Evolutionary conservation across 306 rosid species (phyloP).

Genomic region (Acmispon strigosus): DNA sequence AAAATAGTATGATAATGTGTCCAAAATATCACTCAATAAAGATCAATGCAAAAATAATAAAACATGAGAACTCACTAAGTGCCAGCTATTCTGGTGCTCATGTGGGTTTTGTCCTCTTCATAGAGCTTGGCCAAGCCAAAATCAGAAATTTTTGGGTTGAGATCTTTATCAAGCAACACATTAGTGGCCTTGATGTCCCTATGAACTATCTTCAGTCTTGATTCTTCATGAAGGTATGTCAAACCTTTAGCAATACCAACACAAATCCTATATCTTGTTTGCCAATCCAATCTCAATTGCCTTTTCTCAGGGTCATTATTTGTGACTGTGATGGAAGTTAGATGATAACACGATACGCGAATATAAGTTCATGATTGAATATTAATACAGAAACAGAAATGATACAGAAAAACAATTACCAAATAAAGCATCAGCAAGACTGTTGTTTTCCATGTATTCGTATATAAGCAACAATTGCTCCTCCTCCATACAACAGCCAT

Average conservation of each 20-base stretch:
- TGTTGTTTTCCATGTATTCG: constrained; percentile 57
- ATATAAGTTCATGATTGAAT: neutral
- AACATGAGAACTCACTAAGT: constrained; percentile 36
- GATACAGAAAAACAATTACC: constrained; percentile 25
- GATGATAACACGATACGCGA: neutral
- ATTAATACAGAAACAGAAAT: neutral
- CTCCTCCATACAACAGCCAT: constrained; percentile 48
- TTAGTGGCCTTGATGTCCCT: constrained; percentile 79
- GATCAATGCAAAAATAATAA: neutral
- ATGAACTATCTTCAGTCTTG: constrained; percentile 70
- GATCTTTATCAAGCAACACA: constrained; percentile 66
- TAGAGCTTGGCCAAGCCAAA: constrained; percentile 74
- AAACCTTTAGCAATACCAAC: constrained; percentile 65
- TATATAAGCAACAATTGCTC: constrained; percentile 40
- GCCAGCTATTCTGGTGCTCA: constrained; percentile 64
- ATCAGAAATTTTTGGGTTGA: constrained; percentile 64
- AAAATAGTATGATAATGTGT: too few relatives aligned
- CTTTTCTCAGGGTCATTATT: constrained; percentile 26
- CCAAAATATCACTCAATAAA: too few relatives aligned
- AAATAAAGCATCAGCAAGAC: constrained; percentile 45
- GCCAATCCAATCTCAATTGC: constrained; percentile 48
- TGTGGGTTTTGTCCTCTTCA: constrained; percentile 61
- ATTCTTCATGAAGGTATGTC: constrained; percentile 78
- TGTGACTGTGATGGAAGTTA: neutral
- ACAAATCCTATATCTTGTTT: constrained; percentile 58